Base-by-base conservation (phyloP, 305 asterid genomes). In the Salvia sclarea region DNA sequence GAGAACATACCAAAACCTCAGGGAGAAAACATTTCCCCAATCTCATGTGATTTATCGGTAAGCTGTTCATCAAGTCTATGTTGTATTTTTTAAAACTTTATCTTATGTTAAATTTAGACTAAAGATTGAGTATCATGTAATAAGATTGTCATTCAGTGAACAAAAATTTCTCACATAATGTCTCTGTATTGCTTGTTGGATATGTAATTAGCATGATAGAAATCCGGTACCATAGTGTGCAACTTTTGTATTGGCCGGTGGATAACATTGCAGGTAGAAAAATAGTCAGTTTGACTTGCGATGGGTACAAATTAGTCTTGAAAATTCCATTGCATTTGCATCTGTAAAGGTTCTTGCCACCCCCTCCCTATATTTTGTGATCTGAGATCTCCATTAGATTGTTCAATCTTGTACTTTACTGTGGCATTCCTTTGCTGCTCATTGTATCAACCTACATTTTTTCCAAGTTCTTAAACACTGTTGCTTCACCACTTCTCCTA, bases 21-120 rank as follows among this genome's bases (percentile, higher is more conserved):
- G 80, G 97, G 98, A 60, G 98, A 89, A 84, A 95, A 89, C 81
- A 84, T 89, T 47, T 95, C 98, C 13, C 79, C 92, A 58, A 81
- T 89, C 81, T 83, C 89, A 13, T 89, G 96, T 75, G 99, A 95
- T 89, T 80, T 95, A 86, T 89, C 98, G 28, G 99, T 95, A 85
- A 86, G 96, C 68, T 76, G 53, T 71, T 73, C 43, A 69, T 75
- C 61, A 61, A 31, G 43, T 53, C 17, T 35, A 33, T 24, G 44
- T 55, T 54, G 12, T 67, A 47, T 49, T 31, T n/a, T n/a, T n/a
- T n/a, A n/a, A n/a, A n/a, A 2, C 47, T 38, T 25, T 45, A 9
- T 72, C 66, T 28, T 28, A 28, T 58, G 59, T 49, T 44, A 41
- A 33, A 63, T 44, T 38, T 61, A 49, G 67, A 54, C 41, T 64